phyloP scores from a whole-genome alignment of 768 basidiomycete species.

The Pleurotus platypus region DNA sequence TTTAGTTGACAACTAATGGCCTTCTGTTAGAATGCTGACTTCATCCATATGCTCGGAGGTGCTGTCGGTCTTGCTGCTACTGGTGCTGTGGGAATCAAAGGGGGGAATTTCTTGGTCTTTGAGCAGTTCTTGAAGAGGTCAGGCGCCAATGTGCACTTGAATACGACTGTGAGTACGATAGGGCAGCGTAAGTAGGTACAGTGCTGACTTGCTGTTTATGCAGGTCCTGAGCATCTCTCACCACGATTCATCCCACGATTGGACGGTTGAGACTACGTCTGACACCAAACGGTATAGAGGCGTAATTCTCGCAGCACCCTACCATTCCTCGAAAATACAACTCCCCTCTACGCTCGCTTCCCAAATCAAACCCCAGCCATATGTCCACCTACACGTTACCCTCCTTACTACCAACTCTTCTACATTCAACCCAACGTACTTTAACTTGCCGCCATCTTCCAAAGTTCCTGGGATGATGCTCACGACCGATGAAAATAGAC shows the following conservation, averaged over 20 bases:
- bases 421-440: slow-evolving; percentile 61
- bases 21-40: slow-evolving; percentile 50
- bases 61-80: slow-evolving; percentile 66
- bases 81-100: slow-evolving; percentile 61
- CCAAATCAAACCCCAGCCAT: slow-evolving; percentile 66
- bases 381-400: slow-evolving; percentile 86
- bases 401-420: slow-evolving; percentile 76
- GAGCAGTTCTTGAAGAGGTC: slow-evolving; percentile 74
- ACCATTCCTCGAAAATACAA: slow-evolving; percentile 60
- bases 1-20: not conserved
- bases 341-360: slow-evolving; percentile 45
- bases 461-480: slow-evolving; percentile 62
- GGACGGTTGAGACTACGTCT: slow-evolving; percentile 47
- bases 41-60: slow-evolving; percentile 78
- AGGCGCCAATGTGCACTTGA: slow-evolving; percentile 64
- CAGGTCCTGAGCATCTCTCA: slow-evolving; percentile 54
- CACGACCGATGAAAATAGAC: slow-evolving; percentile 64
- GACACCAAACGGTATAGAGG: slow-evolving; percentile 58
- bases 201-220: not conserved
- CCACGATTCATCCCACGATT: slow-evolving; percentile 38
- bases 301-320: slow-evolving; percentile 86
- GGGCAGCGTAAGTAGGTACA: too few relatives aligned
- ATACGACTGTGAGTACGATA: slow-evolving; percentile 51
- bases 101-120: slow-evolving; percentile 86
- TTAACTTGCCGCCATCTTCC: slow-evolving; percentile 45